Conservation (phyloP, 345 rosid genomes). For the rapeseed (Brassica napus) region Da-Ae NC_063450.1:16331001-16331500, state of each 20-base stretch:
- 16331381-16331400: constrained; percentile 39
- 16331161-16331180: not conserved
- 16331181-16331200: not conserved
- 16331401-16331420: not conserved
- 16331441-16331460: constrained; percentile 2
- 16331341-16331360: constrained; percentile 53
- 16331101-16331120: not conserved
- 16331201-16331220: not conserved
- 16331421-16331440: not conserved
- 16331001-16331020: too few relatives aligned
- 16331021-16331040: too few relatives aligned
- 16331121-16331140: not conserved
- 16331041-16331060: too few relatives aligned
- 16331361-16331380: constrained; percentile 50
- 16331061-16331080: too few relatives aligned
- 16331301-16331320: constrained; percentile 41
- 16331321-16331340: constrained; percentile 13
- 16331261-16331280: not conserved
- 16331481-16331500: too few relatives aligned
- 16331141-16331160: not conserved
- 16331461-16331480: not conserved
- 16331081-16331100: too few relatives aligned
- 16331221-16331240: not conserved
- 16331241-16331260: not conserved
- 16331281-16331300: constrained; percentile 50